A percentile compares a stretch with the other conserved stretches of the same genome.
Evolutionary conservation across 352 stramenopile genomes (phyloP).

Genomic region (Phytopythium oedochilum): DNA sequence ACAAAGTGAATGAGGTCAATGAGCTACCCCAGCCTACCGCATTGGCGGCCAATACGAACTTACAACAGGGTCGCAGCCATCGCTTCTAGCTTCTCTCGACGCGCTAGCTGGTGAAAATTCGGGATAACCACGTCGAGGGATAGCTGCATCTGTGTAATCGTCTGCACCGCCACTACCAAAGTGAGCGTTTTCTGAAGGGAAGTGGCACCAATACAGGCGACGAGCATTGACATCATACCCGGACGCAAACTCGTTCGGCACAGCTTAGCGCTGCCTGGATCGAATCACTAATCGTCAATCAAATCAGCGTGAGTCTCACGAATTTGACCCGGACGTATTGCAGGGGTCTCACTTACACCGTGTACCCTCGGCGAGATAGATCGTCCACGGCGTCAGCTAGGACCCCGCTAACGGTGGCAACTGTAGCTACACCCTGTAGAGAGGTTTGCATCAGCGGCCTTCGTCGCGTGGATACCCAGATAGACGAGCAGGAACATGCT

Average conservation of each 20-base stretch:
- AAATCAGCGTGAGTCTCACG: too few relatives aligned
- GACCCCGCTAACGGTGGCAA: not conserved
- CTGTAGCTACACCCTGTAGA: not conserved
- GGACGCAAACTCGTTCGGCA: not conserved
- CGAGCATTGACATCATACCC: not conserved
- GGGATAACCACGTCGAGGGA: not conserved
- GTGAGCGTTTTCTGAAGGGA: not conserved
- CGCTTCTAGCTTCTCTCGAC: not conserved
- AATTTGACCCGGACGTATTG: too few relatives aligned
- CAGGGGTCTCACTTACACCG: not conserved
- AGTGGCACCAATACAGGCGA: not conserved
- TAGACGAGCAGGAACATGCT: too few relatives aligned
- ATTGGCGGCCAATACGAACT: not conserved
- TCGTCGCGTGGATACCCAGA: too few relatives aligned
- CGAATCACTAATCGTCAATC: not conserved
- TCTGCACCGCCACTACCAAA: not conserved
- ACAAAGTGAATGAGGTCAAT: not conserved
- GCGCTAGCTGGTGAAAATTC: not conserved
- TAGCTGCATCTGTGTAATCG: not conserved
- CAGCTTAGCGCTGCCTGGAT: not conserved
- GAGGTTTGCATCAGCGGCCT: not conserved
- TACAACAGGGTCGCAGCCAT: not conserved
- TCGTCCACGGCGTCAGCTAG: not conserved
- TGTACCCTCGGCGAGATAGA: not conserved
- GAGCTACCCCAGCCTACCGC: not conserved